Percentiles rank a stretch among this genome's conserved stretches.
phyloP scores from a whole-genome alignment of 1,284 basidiomycete genomes.

The Leccinum fuscescens region DNA sequence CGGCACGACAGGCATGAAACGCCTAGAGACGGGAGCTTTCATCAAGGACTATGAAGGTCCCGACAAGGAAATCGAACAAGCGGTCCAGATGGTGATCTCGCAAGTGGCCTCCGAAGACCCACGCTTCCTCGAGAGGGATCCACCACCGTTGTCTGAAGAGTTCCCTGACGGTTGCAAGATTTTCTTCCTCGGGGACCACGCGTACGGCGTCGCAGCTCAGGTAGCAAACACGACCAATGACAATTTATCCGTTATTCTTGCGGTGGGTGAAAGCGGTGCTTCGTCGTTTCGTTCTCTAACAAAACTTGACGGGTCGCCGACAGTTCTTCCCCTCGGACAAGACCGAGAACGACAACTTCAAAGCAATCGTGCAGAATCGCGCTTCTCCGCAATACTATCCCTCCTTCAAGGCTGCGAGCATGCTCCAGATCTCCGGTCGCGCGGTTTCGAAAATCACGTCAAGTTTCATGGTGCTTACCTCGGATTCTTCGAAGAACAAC shows the following conservation, averaged over 20 bases:
- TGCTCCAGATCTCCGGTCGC: slow-evolving; percentile 69
- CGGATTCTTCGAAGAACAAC: slow-evolving; percentile 81
- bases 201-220: slow-evolving; percentile 93
- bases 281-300: slow-evolving; percentile 1
- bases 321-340: slow-evolving; percentile 86
- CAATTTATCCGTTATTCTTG: slow-evolving; percentile 75
- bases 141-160: slow-evolving; percentile 83
- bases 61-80: slow-evolving; percentile 83
- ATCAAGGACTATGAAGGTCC: slow-evolving; percentile 90
- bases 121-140: slow-evolving; percentile 78
- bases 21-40: slow-evolving; percentile 85
- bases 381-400: slow-evolving; percentile 67
- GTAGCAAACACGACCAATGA: slow-evolving; percentile 71
- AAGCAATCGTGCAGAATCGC: slow-evolving; percentile 57
- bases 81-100: slow-evolving; percentile 80
- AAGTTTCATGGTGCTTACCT: slow-evolving; percentile 81
- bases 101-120: slow-evolving; percentile 86
- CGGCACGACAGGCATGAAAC: slow-evolving; percentile 67
- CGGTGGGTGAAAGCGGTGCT: slow-evolving; percentile 50
- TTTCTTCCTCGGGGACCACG: slow-evolving; percentile 93
- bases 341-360: slow-evolving; percentile 78
- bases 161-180: slow-evolving; percentile 90
- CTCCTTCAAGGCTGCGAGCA: slow-evolving; percentile 71
- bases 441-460: slow-evolving; percentile 90
- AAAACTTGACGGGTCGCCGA: slow-evolving; percentile 4